Conservation (phyloP, 106 monocot genomes). For the Allium fistulosum region DNA sequence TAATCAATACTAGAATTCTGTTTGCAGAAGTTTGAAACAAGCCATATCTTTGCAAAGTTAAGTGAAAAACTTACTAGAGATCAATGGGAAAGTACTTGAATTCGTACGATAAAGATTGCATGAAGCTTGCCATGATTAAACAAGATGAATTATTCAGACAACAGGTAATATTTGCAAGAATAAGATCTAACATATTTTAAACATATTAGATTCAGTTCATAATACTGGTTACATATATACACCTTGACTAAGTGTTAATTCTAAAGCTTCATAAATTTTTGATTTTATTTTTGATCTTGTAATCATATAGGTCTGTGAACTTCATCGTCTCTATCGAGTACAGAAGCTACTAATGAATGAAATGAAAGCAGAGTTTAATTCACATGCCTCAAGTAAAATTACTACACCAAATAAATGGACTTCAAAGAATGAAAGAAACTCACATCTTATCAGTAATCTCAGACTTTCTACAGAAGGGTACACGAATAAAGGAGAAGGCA, state of each 20-base stretch:
- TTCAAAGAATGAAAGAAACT: too few relatives aligned
- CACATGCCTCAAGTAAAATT: background rate
- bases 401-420: background rate
- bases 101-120: conserved; percentile 39
- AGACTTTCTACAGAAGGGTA: background rate
- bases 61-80: background rate
- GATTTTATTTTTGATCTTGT: background rate
- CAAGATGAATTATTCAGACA: conserved; percentile 60
- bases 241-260: too few relatives aligned
- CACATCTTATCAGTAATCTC: too few relatives aligned
- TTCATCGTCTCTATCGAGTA: conserved; percentile 44
- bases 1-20: too few relatives aligned
- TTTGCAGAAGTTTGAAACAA: too few relatives aligned
- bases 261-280: background rate
- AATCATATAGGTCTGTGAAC: conserved; percentile 38
- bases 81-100: conserved; percentile 30
- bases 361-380: background rate
- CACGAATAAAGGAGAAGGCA: too few relatives aligned
- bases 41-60: too few relatives aligned
- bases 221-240: background rate
- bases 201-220: background rate
- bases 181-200: background rate
- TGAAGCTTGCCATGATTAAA: conserved; percentile 56
- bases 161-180: conserved; percentile 20
- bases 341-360: conserved; percentile 55